phyloP scores from a whole-genome alignment of 345 rosid genomes.

The Iberis pinnata region DNA sequence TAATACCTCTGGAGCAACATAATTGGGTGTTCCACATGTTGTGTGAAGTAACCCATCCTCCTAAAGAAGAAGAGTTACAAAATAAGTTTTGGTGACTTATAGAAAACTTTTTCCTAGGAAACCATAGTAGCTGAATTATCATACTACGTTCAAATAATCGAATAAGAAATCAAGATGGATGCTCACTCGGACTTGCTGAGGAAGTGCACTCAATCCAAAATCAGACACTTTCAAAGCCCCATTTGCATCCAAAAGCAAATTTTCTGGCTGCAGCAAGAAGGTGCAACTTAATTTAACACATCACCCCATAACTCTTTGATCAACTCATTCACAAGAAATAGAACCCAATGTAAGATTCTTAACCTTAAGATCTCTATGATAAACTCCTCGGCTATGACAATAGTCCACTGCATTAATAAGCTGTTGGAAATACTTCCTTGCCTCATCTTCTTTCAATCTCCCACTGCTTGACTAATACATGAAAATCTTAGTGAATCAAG shows the following conservation, averaged over 20 bases:
- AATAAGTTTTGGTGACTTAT: constrained; percentile 7
- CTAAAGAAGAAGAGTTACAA: constrained; percentile 34
- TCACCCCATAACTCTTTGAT: neutral
- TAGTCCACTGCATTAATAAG: constrained; percentile 96
- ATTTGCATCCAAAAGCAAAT: constrained; percentile 79
- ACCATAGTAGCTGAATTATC: constrained; percentile 6
- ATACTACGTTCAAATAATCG: neutral
- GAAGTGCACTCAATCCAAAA: constrained; percentile 96
- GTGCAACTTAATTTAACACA: neutral
- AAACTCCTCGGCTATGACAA: constrained; percentile 95
- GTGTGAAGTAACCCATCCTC: constrained; percentile 98
- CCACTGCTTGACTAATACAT: constrained; percentile 74
- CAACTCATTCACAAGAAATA: constrained; percentile 2
- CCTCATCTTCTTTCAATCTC: constrained; percentile 91
- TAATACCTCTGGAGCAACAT: constrained; percentile 98
- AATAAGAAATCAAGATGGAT: neutral
- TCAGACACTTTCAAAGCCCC: constrained; percentile 89
- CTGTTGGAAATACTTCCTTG: constrained; percentile 89
- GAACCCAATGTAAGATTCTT: constrained; percentile 6
- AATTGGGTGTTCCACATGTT: constrained; percentile 97
- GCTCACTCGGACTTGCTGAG: constrained; percentile 98
- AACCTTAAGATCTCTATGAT: constrained; percentile 91
- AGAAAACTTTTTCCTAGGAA: neutral
- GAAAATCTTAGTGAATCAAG: constrained; percentile 6
- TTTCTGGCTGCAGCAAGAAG: constrained; percentile 70